Conservation (phyloP, 768 basidiomycete species). For the Xerocomellus dryophilus region DNA sequence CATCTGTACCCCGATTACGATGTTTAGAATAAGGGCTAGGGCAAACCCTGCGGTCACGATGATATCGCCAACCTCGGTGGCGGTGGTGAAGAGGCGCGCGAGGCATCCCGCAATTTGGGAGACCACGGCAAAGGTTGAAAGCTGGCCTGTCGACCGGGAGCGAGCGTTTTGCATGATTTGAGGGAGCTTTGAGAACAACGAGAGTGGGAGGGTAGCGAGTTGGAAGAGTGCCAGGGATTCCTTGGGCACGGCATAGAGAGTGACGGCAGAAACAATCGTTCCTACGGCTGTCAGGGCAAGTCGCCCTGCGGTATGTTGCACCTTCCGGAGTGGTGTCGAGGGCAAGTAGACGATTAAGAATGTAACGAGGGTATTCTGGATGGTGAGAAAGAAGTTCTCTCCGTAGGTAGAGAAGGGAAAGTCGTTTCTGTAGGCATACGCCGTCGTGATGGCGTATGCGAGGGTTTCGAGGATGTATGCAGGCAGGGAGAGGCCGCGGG, state of each 20-base stretch:
- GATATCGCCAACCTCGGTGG: slow-evolving; percentile 80
- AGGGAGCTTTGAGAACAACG: slow-evolving; percentile 89
- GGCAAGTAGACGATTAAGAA: slow-evolving; percentile 78
- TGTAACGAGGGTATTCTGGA: slow-evolving; percentile 87
- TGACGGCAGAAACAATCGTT: slow-evolving; percentile 34
- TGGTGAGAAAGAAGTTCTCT: slow-evolving; percentile 90
- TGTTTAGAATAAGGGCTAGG: slow-evolving; percentile 77
- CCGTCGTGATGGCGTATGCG: slow-evolving; percentile 84
- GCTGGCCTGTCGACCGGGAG: slow-evolving; percentile 81
- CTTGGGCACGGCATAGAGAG: slow-evolving; percentile 48
- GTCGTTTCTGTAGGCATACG: slow-evolving; percentile 77
- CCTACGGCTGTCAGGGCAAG: slow-evolving; percentile 33
- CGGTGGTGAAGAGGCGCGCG: slow-evolving; percentile 90
- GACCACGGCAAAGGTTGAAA: slow-evolving; percentile 89
- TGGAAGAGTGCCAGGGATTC: slow-evolving; percentile 67
- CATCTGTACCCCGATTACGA: slow-evolving; percentile 81
- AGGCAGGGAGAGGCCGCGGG: slow-evolving; percentile 81
- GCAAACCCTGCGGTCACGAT: slow-evolving; percentile 82
- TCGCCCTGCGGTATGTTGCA: slow-evolving; percentile 28
- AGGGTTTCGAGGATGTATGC: slow-evolving; percentile 90
- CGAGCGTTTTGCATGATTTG: slow-evolving; percentile 84
- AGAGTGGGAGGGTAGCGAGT: slow-evolving; percentile 83
- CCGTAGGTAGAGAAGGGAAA: slow-evolving; percentile 98
- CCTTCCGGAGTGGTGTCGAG: slow-evolving; percentile 24
- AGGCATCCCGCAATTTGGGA: slow-evolving; percentile 86